Base-by-base conservation (phyloP, 140 eudicot species). In the Stevia rebaudiana region DNA sequence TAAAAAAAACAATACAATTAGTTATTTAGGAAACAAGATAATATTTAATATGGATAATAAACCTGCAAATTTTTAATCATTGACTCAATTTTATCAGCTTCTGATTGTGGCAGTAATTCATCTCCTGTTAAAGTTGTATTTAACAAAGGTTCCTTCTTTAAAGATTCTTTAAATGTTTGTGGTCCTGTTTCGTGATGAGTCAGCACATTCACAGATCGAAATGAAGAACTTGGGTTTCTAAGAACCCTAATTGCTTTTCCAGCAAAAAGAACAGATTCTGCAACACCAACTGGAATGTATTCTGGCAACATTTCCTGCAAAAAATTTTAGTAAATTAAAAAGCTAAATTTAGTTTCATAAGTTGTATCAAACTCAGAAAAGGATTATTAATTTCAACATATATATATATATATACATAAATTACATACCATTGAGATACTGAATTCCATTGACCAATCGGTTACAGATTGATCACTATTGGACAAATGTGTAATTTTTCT, bases 281-380 rank as follows among this genome's bases (percentile, higher is more conserved):
- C 98, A 36, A 83, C 82, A 28, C 73, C 48, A 80, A 83, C 83
- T 15, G 94, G 69, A 61, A 91, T 81, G 64, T 91, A 84, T 49
- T 87, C 98, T 40, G 98, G 98, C 57, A 91, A 85, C 98, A 91
- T 91, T 36, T 87, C 96, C 98, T 91, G 89, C 71, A 70, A 23
- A 35, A 58, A 50, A 13, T 60, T 39, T 12, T 40, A 31, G 25
- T 37, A 28, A 22, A 33, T 24, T 4, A 11, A 65, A 24, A 54
- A 22, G 19, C 46, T 35, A 17, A 4, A 36, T 21, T 35, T 5
- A 31, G 65, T 53, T 64, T 28, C 18, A 41, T 53, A 72, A 41
- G 15, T 5, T 30, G 19, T 49, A 51, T 69, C 33, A 57, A 40
- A 56, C 18, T 6, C 46, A 76, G 44, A 42, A 18, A 15, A 43